phyloP scores from a whole-genome alignment of 352 stramenopile genomes.

The Phytophthora ramorum region DNA sequence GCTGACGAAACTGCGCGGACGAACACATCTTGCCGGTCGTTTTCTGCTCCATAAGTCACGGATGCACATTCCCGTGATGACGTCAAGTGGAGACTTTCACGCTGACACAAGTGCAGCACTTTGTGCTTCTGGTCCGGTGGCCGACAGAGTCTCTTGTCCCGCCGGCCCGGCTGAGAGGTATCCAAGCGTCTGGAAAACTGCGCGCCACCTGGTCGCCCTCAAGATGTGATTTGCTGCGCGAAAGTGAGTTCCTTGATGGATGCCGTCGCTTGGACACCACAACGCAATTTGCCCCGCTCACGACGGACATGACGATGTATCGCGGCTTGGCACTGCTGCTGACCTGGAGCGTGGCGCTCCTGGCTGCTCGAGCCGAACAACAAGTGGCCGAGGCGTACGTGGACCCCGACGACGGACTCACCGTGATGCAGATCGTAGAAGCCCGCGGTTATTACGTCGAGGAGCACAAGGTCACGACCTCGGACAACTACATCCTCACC shows the following conservation, averaged over 20 bases:
- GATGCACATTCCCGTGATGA: background rate
- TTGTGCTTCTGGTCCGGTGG: background rate
- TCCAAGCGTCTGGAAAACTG: slow-evolving; percentile 30
- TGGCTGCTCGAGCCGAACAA: slow-evolving; percentile 12
- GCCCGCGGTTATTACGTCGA: slow-evolving; percentile 62
- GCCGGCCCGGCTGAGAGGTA: slow-evolving; percentile 26
- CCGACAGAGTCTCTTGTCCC: slow-evolving; percentile 8
- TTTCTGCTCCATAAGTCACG: slow-evolving; percentile 22
- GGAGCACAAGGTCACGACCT: slow-evolving; percentile 63
- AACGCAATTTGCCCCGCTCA: slow-evolving; percentile 24
- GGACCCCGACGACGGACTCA: slow-evolving; percentile 54
- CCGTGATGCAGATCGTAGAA: slow-evolving; percentile 56
- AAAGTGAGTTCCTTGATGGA: slow-evolving; percentile 14
- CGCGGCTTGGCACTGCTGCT: slow-evolving; percentile 24
- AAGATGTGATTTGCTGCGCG: slow-evolving; percentile 28
- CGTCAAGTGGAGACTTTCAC: slow-evolving; percentile 1
- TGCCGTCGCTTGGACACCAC: slow-evolving; percentile 6
- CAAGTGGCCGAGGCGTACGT: slow-evolving; percentile 32
- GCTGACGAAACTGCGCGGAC: slow-evolving; percentile 14
- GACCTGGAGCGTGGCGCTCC: slow-evolving; percentile 2
- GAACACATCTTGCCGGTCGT: slow-evolving; percentile 12
- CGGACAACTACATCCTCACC: slow-evolving; percentile 65
- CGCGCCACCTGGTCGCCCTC: slow-evolving; percentile 18
- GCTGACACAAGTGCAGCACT: background rate
- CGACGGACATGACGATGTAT: slow-evolving; percentile 21